phyloP scores from a whole-genome alignment of 305 asterid species.

The Fraxinus floribunda region DNA sequence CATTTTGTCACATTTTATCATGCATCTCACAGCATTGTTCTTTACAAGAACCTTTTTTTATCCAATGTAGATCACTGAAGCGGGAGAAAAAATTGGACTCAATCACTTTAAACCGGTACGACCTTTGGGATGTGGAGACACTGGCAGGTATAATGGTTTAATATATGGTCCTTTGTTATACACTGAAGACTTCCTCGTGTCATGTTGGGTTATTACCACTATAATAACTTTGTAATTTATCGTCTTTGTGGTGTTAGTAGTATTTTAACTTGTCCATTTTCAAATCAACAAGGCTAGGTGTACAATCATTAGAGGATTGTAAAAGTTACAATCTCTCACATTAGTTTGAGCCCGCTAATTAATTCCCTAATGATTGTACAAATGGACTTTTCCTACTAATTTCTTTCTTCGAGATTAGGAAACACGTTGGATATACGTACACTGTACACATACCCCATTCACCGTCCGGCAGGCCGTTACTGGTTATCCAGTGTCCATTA shows the following conservation, averaged over 20 bases:
- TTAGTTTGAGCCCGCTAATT: no score
- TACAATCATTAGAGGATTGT: no score
- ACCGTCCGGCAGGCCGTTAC: no score
- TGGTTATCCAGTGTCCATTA: no score
- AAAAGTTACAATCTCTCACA: no score
- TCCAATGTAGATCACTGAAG: constrained; percentile 56
- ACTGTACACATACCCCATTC: no score
- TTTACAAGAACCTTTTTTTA: constrained; percentile 4
- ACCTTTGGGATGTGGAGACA: constrained; percentile 98
- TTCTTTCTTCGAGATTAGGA: no score
- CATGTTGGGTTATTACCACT: neutral
- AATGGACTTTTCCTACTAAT: no score
- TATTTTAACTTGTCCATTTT: neutral
- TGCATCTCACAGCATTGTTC: constrained; percentile 15
- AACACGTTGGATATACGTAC: no score
- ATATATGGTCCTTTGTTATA: constrained; percentile 2
- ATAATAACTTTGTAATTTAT: neutral
- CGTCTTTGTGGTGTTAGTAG: neutral
- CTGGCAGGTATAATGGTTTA: constrained; percentile 69
- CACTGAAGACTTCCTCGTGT: neutral
- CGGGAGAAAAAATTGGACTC: constrained; percentile 77
- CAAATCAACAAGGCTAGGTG: no score
- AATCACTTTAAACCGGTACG: constrained; percentile 85
- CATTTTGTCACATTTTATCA: neutral
- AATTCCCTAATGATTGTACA: no score